phyloP scores from a whole-genome alignment of 129 eudicot genomes.

The Lactuca sativa region DNA sequence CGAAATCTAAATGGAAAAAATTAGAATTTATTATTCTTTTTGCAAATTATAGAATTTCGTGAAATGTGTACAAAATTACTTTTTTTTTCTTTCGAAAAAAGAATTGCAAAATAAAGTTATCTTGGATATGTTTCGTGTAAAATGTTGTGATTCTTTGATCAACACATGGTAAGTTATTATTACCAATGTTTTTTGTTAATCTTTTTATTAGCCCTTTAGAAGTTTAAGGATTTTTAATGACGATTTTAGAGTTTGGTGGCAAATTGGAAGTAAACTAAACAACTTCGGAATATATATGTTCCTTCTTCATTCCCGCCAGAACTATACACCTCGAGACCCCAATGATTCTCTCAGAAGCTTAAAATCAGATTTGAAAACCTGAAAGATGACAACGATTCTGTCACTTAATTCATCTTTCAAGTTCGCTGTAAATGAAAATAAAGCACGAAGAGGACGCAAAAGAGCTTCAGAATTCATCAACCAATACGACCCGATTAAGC shows the following conservation, averaged over 20 bases:
- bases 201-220: not conserved
- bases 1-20: no score
- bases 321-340: not conserved
- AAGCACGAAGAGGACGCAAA: conserved; percentile 14
- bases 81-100: no score
- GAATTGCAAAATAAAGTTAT: no score
- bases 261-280: not conserved
- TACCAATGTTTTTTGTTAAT: not conserved
- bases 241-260: not conserved
- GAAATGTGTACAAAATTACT: no score
- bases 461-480: conserved; percentile 23
- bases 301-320: conserved; percentile 25
- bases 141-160: no score
- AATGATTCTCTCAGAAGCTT: conserved; percentile 12
- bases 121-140: no score
- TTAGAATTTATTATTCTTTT: no score
- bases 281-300: not conserved
- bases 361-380: not conserved
- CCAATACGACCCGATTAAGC: conserved; percentile 20
- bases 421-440: not conserved
- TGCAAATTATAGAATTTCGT: no score
- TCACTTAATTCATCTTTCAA: conserved; percentile 25
- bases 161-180: no score
- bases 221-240: no score
- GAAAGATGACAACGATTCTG: conserved; percentile 17